Conservation (phyloP, 345 rosid genomes). For the Brassica juncea region DNA sequence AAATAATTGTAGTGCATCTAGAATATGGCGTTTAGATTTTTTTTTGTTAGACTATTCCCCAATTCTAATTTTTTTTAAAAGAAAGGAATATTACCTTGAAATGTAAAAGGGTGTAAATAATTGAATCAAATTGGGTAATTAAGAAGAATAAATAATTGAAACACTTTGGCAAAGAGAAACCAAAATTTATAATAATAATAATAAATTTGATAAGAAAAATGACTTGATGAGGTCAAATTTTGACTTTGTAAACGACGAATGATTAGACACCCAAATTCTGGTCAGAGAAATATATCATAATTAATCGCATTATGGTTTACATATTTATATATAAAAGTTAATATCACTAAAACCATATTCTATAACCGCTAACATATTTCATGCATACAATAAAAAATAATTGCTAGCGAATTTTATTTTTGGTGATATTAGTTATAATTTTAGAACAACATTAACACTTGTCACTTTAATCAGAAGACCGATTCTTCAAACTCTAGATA, state of each 20-base stretch:
- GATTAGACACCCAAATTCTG: slow-evolving; percentile 29
- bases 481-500: too few relatives aligned
- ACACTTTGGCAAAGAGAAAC: not conserved
- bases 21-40: not conserved
- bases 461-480: not conserved
- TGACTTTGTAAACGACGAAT: slow-evolving; percentile 33
- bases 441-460: too few relatives aligned
- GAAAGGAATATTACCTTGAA: slow-evolving; percentile 16
- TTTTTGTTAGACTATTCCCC: not conserved
- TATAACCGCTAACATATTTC: not conserved
- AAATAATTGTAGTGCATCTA: slow-evolving; percentile 3
- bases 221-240: not conserved
- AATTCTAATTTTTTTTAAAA: not conserved
- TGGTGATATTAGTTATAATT: not conserved
- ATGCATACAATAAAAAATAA: not conserved
- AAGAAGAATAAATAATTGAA: slow-evolving; percentile 11
- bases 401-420: not conserved
- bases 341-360: not conserved
- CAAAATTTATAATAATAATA: not conserved
- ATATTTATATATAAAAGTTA: not conserved
- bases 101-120: slow-evolving; percentile 26
- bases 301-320: not conserved
- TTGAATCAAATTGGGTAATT: slow-evolving; percentile 14
- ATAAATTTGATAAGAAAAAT: not conserved
- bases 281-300: slow-evolving; percentile 28